Conservation (phyloP, 2,329 filamentous ascomycete genomes). For the Paracorniculantispora psalliotae region DNA sequence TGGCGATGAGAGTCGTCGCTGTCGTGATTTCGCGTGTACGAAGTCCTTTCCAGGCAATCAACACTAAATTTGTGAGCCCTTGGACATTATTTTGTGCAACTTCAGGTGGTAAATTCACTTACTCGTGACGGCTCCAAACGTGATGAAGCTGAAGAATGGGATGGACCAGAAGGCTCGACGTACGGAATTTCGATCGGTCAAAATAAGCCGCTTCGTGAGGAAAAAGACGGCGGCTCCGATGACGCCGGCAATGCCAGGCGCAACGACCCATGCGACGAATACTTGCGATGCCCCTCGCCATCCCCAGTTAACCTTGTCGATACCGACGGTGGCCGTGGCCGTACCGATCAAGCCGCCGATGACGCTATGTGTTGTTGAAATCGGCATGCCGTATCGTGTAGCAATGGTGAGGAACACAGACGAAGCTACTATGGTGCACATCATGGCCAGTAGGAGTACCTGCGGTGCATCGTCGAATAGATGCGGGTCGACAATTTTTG, state of each 20-base stretch:
- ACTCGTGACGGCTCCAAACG: conserved; percentile 31
- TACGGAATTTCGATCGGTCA: conserved; percentile 26
- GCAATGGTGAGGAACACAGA: conserved; percentile 49
- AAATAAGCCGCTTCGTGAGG: conserved; percentile 29
- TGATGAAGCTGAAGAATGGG: conserved; percentile 34
- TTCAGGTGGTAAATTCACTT: too few relatives aligned
- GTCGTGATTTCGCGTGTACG: conserved; percentile 21
- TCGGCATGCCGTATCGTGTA: conserved; percentile 46
- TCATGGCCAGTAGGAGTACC: conserved; percentile 50
- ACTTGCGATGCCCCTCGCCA: conserved; percentile 33
- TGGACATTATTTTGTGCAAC: too few relatives aligned
- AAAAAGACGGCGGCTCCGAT: conserved; percentile 30
- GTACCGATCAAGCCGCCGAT: conserved; percentile 38
- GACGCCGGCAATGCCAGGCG: conserved; percentile 29
- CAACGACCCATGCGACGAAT: conserved; percentile 34
- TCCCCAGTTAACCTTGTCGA: conserved; percentile 32
- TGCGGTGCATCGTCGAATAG: conserved; percentile 39
- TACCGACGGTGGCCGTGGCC: conserved; percentile 32
- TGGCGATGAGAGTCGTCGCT: conserved; percentile 26
- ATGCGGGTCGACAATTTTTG: conserved; percentile 39
- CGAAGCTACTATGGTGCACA: conserved; percentile 47
- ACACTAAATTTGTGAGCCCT: conserved; percentile 34
- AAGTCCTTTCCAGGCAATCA: conserved; percentile 45
- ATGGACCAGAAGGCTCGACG: conserved; percentile 31
- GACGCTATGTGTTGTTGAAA: conserved; percentile 51